Evolutionary conservation across 2,329 filamentous ascomycete genomes (phyloP), one percentile per base, ranked within the genome.

Genomic region (Geosmithia morbida): DNA sequence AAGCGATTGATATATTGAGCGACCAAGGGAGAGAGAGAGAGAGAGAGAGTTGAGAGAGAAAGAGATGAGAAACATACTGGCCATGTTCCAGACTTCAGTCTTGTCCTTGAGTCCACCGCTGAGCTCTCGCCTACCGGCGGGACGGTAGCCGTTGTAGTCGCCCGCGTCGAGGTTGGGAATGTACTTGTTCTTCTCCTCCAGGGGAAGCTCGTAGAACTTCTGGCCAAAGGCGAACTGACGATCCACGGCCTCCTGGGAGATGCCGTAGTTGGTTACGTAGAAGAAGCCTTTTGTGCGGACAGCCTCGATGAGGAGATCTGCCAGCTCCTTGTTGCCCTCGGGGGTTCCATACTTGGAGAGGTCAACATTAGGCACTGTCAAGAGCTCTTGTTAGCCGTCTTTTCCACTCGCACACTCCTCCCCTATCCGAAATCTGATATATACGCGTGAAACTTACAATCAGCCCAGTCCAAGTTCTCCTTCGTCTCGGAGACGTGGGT

Each of bases 211-310:
- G 17, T 64, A 65, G 53, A 81, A 76, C 18, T 72, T 67, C 40
- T 75, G 68, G 0, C 74, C 77, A 0, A 81, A 64, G 2, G 76
- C 71, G 49, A 81, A 81, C 48, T 81, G 77, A 1, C 62, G 61
- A 49, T 81, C 71, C 1, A 81, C 70, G 26, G 71, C 68, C 41
- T 76, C 71, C 55, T 81, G 76, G 0, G 64, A 63, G 17, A 81
- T 71, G 51, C 71, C 74, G 53, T 75, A 81, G 59, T 82, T 79
- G 50, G 71, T 76, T 1, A 81, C 72, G 49, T 79, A 78, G 58
- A 80, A 81, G 62, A 79, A 74, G 0, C 58, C 60, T 47, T 64
- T 65, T 6, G 56, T 63, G 1, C 60, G 59, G 43, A 64, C 55
- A 1, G 62, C 61, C 6, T 64, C 56, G 14, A 64, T 55, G 1